Evolutionary conservation across 306 rosid species (phyloP).

Genomic region (Quercus cerris): DNA sequence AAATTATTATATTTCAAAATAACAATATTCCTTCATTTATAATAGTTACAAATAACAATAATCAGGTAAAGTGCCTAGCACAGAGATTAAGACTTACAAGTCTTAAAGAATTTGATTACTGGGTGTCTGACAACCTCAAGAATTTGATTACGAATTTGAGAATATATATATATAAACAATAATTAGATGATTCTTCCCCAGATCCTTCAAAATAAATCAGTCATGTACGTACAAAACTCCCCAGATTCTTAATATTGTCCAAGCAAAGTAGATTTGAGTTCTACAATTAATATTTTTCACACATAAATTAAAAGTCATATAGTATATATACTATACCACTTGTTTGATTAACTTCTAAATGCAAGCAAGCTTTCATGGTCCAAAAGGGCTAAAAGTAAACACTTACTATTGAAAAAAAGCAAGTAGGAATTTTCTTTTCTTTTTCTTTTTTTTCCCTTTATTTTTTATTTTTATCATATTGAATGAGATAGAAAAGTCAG

Average conservation of each 20-base stretch:
- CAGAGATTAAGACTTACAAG: no score
- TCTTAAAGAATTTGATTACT: no score
- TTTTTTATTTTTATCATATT: background rate
- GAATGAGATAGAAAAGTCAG: background rate
- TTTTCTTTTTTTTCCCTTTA: background rate
- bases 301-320: background rate
- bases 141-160: no score
- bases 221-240: background rate
- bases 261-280: background rate
- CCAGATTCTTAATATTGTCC: background rate
- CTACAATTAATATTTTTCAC: background rate
- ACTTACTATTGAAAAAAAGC: background rate
- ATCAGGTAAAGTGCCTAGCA: no score
- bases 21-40: no score
- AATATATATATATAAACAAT: no score
- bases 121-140: no score
- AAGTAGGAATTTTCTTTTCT: background rate
- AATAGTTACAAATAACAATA: no score
- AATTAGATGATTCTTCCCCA: background rate
- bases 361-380: background rate
- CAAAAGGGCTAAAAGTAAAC: background rate
- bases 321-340: no score
- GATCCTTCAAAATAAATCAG: background rate
- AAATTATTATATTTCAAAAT: no score
- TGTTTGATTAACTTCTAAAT: background rate